Evolutionary conservation across 2,329 filamentous ascomycete species (phyloP).

Genomic region (Colletotrichum liriopes): DNA sequence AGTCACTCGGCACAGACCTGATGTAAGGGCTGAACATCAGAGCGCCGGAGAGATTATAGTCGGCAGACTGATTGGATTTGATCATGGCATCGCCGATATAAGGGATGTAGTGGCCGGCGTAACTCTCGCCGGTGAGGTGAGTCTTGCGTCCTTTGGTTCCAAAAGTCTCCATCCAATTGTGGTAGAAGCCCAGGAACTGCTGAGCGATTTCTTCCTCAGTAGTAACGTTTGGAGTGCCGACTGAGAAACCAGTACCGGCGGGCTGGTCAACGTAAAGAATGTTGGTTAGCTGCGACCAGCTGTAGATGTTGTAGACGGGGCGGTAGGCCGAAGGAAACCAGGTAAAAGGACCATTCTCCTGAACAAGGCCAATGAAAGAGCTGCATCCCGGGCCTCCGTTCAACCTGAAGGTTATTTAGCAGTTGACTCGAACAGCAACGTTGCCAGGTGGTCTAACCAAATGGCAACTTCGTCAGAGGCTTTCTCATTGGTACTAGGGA

Average conservation of each 20-base stretch:
- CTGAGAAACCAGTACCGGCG: slow-evolving; percentile 54
- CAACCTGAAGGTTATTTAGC: not conserved
- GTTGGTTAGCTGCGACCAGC: slow-evolving; percentile 59
- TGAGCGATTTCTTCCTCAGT: slow-evolving; percentile 77
- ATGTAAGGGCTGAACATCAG: slow-evolving; percentile 79
- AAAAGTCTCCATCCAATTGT: slow-evolving; percentile 83
- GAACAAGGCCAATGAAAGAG: slow-evolving; percentile 78
- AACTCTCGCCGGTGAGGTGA: slow-evolving; percentile 82
- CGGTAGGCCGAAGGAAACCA: slow-evolving; percentile 80
- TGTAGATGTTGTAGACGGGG: slow-evolving; percentile 64
- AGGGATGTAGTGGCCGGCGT: slow-evolving; percentile 78
- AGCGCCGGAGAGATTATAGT: slow-evolving; percentile 79
- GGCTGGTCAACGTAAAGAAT: slow-evolving; percentile 50
- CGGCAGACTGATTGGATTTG: slow-evolving; percentile 73
- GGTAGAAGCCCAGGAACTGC: slow-evolving; percentile 84
- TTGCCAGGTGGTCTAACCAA: slow-evolving; percentile 52
- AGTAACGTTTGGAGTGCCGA: slow-evolving; percentile 75
- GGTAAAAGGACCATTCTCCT: slow-evolving; percentile 82
- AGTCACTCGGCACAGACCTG: slow-evolving; percentile 67
- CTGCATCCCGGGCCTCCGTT: slow-evolving; percentile 65
- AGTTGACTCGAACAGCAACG: not conserved
- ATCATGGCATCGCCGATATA: slow-evolving; percentile 84
- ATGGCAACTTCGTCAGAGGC: slow-evolving; percentile 76
- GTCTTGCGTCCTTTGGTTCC: slow-evolving; percentile 78
- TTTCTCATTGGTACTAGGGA: slow-evolving; percentile 66